Percentiles rank a stretch among this genome's conserved stretches.
These are phyloP conservation scores for Ramalina intermedia DNA, from an alignment of 495 filamentous ascomycete genomes.

Conservation along the genomic window DNA sequence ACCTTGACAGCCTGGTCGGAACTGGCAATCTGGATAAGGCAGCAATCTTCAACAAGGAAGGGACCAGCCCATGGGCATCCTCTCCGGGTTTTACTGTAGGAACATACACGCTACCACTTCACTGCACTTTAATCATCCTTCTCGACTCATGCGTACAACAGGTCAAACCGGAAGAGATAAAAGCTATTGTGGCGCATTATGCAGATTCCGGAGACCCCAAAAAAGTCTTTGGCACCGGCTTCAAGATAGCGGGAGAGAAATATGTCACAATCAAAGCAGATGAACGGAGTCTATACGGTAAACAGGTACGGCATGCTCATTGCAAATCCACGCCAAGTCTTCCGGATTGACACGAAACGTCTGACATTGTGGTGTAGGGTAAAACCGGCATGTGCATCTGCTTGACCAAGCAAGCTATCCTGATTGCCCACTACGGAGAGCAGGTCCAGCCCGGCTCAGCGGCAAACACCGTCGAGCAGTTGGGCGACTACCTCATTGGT, in stretches of 20 bases:
- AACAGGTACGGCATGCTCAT: slow-evolving; percentile 46
- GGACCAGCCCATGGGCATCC: slow-evolving; percentile 73
- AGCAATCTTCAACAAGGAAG: slow-evolving; percentile 69
- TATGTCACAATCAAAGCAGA: slow-evolving; percentile 62
- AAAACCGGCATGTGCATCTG: slow-evolving; percentile 65
- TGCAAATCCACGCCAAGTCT: not conserved
- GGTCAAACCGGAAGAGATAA: slow-evolving; percentile 46
- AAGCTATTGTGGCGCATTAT: slow-evolving; percentile 35
- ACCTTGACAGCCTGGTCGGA: slow-evolving; percentile 55
- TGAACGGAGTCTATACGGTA: slow-evolving; percentile 67
- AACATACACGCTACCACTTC: not conserved
- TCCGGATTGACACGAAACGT: not conserved
- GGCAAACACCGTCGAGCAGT: slow-evolving; percentile 46
- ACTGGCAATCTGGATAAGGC: slow-evolving; percentile 73
- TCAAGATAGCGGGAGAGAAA: slow-evolving; percentile 56
- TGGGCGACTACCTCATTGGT: slow-evolving; percentile 61
- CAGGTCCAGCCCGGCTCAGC: slow-evolving; percentile 48
- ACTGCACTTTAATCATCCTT: not conserved
- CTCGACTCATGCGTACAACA: slow-evolving; percentile 17
- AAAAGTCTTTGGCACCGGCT: slow-evolving; percentile 39
- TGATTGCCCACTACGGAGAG: slow-evolving; percentile 76
- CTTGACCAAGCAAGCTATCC: slow-evolving; percentile 72
- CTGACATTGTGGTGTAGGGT: slow-evolving; percentile 37
- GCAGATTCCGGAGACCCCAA: slow-evolving; percentile 33
- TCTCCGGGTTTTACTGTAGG: slow-evolving; percentile 57